Conservation (phyloP, 2,329 filamentous ascomycete species). For the Pseudofabraea citricarpa region DNA sequence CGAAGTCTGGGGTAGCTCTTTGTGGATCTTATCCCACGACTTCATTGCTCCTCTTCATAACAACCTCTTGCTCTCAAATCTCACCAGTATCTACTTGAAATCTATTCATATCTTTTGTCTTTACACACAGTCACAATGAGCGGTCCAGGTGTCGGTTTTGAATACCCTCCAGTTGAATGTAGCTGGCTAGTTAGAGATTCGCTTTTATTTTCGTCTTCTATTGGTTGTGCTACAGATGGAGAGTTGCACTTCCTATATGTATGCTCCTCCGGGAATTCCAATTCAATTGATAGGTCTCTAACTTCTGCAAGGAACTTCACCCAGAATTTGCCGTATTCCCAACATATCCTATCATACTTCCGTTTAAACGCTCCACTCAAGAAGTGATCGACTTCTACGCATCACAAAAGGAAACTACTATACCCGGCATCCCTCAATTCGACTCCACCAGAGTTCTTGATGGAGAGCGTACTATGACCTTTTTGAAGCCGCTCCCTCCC, state of each 20-base stretch:
- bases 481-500: constrained; percentile 59
- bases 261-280: constrained; percentile 27
- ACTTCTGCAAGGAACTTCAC: constrained; percentile 67
- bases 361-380: constrained; percentile 62
- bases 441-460: constrained; percentile 60
- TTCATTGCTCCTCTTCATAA: too few species aligned
- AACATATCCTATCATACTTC: constrained; percentile 41
- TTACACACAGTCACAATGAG: constrained; percentile 23
- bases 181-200: constrained; percentile 85
- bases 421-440: constrained; percentile 62
- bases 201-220: constrained; percentile 84
- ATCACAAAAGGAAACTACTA: constrained; percentile 44
- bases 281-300: constrained; percentile 7
- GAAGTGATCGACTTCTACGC: constrained; percentile 70
- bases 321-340: constrained; percentile 85
- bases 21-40: too few species aligned
- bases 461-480: constrained; percentile 60
- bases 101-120: too few species aligned
- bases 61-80: too few species aligned
- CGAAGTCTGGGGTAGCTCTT: too few species aligned
- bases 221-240: constrained; percentile 70
- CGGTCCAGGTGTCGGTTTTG: constrained; percentile 60
- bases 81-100: too few species aligned
- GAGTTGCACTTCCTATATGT: constrained; percentile 94
- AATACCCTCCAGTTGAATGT: constrained; percentile 72